phyloP scores from a whole-genome alignment of 768 basidiomycete genomes.

The Macrolepiota dolichaula region DNA sequence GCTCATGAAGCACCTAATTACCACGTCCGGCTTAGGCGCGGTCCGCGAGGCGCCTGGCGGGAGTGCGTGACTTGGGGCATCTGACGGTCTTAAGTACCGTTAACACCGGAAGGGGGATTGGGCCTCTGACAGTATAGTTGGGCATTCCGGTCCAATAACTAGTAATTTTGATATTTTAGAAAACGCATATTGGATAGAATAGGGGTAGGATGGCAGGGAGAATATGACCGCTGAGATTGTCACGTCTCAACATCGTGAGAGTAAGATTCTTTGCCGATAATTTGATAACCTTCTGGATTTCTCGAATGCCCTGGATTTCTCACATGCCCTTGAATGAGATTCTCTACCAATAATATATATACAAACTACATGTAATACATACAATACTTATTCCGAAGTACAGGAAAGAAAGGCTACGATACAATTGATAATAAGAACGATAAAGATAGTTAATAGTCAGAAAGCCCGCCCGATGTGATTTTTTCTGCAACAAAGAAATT shows the following conservation, averaged over 20 bases:
- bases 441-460: neutral
- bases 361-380: neutral
- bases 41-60: neutral
- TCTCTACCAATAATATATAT: neutral
- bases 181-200: no score
- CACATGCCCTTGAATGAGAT: neutral
- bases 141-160: neutral
- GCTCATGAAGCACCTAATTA: neutral
- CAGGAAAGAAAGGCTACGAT: neutral
- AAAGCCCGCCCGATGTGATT: neutral
- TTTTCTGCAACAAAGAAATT: neutral
- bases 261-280: neutral
- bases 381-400: neutral
- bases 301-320: neutral
- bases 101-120: neutral
- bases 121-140: neutral
- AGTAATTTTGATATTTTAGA: neutral
- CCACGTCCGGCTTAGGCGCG: slow-evolving; percentile 10
- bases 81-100: neutral
- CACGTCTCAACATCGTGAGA: neutral
- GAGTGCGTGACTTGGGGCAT: neutral
- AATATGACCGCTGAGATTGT: neutral
- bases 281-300: neutral
- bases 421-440: neutral
- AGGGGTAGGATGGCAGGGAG: no score